Evolutionary conservation across 495 filamentous ascomycete species (phyloP), one percentile per base, ranked within the genome.

Genomic region (Lasiosphaeria hispida): DNA sequence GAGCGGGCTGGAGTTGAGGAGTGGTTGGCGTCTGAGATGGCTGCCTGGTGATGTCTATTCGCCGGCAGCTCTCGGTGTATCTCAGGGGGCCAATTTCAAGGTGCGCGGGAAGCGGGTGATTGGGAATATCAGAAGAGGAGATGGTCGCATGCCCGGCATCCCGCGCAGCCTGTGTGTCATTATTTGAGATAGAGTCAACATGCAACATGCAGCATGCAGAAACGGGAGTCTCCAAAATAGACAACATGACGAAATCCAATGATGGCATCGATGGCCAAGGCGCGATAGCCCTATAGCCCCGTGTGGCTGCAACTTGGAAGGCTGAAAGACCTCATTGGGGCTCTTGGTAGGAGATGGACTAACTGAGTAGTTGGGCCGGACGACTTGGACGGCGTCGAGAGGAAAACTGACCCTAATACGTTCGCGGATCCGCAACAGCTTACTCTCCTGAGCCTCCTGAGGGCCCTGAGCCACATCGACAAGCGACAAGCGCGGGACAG

Each of bases 241-340:
- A 57, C 39, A 41, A 15, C 14, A 44, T 15, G n/a, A 15, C 7
- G 9, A 9, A 55, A 47, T 37, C 49, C 49, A n/a, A 44, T 17
- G 39, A 44, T 18, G 48, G 33, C 51, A 55, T 37, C 51, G 57
- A 15, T 19, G 57, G 38, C 33, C 41, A n/a, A 44, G 40, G 43
- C 8, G 23, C 18, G 43, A 19, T 45, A 33, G 41, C 35, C 36
- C 55, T 55, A 30, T 43, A 59, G 58, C 62, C 58, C 49, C 44
- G 41, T 54, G 60, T 65, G 63, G 65, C 60, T 62, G 33, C 59
- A 70, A 67, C 67, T 73, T 30, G 5, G 70, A 73, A 67, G 67
- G 60, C 61, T 63, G 61, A 63, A 63, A 40, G 15, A 7, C 40
- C 36, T 18, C 33, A 45, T 4, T 37, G 17, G 35, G 19, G 35